These are phyloP conservation scores for Diospyros lotus DNA, from an alignment of 148 eudicot genomes.

Conservation along the genomic window DNA sequence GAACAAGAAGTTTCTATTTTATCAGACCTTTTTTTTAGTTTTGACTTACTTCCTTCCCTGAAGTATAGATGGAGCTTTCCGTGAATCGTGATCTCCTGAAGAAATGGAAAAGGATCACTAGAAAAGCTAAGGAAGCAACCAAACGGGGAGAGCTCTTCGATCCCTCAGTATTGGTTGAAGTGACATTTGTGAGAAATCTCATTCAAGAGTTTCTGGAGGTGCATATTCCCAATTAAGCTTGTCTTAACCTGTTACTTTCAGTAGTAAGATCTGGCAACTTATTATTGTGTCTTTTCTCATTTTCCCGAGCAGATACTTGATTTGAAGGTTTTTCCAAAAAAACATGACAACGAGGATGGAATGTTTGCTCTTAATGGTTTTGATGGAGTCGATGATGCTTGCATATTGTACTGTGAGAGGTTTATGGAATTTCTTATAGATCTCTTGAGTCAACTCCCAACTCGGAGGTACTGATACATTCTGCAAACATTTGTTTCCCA, in stretches of 20 bases:
- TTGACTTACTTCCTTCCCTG: neutral
- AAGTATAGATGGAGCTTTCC: slow-evolving; percentile 74
- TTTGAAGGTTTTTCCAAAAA: slow-evolving; percentile 47
- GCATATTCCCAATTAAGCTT: slow-evolving; percentile 1
- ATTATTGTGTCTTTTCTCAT: neutral
- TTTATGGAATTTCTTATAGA: slow-evolving; percentile 96
- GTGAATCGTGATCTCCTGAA: slow-evolving; percentile 64
- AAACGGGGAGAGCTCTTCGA: slow-evolving; percentile 61
- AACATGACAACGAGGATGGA: slow-evolving; percentile 30
- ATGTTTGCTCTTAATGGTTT: slow-evolving; percentile 28
- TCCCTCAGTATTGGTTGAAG: slow-evolving; percentile 60
- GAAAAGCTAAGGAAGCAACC: slow-evolving; percentile 64
- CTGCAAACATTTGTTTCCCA: slow-evolving; percentile 5
- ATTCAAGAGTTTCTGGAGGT: slow-evolving; percentile 88
- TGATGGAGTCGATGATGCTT: slow-evolving; percentile 64
- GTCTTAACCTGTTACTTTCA: neutral
- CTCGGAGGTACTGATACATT: slow-evolving; percentile 59
- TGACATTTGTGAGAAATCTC: slow-evolving; percentile 72
- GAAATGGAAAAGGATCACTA: slow-evolving; percentile 84
- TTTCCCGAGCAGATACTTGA: slow-evolving; percentile 58
- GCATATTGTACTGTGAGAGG: slow-evolving; percentile 83
- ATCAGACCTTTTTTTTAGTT: slow-evolving; percentile 7
- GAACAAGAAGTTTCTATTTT: neutral
- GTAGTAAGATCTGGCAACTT: slow-evolving; percentile 2
- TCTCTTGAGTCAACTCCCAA: slow-evolving; percentile 91